Percentiles rank a stretch among this genome's conserved stretches.
Conservation (phyloP, 106 monocot species). For the Allium sativum region DNA sequence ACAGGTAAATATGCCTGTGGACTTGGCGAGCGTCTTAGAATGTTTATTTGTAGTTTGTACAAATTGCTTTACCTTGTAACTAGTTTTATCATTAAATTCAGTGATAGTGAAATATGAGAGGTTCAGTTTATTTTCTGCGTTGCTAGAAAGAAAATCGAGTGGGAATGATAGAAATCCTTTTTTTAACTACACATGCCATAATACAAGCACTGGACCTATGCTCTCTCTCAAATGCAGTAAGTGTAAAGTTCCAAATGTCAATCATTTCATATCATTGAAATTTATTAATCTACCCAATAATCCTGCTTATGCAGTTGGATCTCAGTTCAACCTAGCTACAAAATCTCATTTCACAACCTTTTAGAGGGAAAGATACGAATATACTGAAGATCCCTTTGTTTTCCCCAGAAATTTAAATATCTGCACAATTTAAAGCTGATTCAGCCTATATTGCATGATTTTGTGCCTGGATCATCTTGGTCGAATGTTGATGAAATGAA, state of each 20-base stretch:
- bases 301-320: constrained; percentile 83
- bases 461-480: constrained; percentile 63
- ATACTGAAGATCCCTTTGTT: constrained; percentile 78
- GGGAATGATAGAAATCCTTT: too few species aligned
- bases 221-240: constrained; percentile 58
- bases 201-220: constrained; percentile 68
- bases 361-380: constrained; percentile 68
- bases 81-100: too few species aligned
- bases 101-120: too few species aligned
- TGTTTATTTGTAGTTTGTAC: too few species aligned
- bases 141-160: too few species aligned
- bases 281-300: constrained; percentile 74
- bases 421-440: constrained; percentile 49
- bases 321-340: constrained; percentile 75
- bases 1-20: too few species aligned
- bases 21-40: too few species aligned
- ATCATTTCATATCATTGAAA: constrained; percentile 78
- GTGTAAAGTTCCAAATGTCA: constrained; percentile 54
- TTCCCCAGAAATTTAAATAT: constrained; percentile 54
- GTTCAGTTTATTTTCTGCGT: too few species aligned
- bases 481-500: constrained; percentile 39
- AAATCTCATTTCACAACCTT: constrained; percentile 59
- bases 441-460: constrained; percentile 83
- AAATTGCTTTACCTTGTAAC: too few species aligned
- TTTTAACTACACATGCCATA: constrained; percentile 47